Base-by-base conservation (phyloP, 177 flowering plant genomes). In the Telopea speciosissima region DNA sequence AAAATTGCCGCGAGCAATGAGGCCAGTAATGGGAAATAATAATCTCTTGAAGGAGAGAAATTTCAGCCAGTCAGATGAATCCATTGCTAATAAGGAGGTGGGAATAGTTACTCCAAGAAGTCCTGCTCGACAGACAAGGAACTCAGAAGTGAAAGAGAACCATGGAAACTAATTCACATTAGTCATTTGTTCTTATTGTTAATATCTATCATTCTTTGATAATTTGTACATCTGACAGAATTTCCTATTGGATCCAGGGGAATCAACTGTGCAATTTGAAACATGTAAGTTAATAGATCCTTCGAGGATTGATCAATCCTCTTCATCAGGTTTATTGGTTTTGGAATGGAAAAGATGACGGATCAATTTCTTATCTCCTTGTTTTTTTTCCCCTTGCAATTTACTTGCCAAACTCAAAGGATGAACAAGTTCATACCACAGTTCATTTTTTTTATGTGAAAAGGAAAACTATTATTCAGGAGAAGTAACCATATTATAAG, bases 1-100 rank as follows among this genome's bases (percentile, higher is more conserved):
- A 69, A 91, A 83, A 75, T 73, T 90, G 22, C 95, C 99, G 0
- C 82, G 97, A 67, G 93, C 97, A 5, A 95, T 92, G 97, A 76
- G 88, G 19, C 76, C 89, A 31, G 76, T 85, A 8, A 67, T 81
- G 10, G 45, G 79, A 45, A 84, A 76, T 45, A 82, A 78, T 76
- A 87, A 84, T 70, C 79, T 80, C 33, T 76, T 92, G 70, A 79
- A 83, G 74, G 96, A 90, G 66, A 83, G 89, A 76, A 95, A 95
- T 58, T 79, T 84, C 22, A 84, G 82, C 21, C 78, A 76, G 52
- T 33, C 80, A 5, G 83, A 71, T 62, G 89, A 82, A 72, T 45
- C 76, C 7, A 62, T 66, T 62, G 73, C 67, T 33, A 67, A 70
- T 44, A 88, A 85, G 75, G 90, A 84, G 13, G 62, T 60, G 19